phyloP scores from a whole-genome alignment of 192 early-diverging fungal genomes.

The Coemansia erecta region DNA sequence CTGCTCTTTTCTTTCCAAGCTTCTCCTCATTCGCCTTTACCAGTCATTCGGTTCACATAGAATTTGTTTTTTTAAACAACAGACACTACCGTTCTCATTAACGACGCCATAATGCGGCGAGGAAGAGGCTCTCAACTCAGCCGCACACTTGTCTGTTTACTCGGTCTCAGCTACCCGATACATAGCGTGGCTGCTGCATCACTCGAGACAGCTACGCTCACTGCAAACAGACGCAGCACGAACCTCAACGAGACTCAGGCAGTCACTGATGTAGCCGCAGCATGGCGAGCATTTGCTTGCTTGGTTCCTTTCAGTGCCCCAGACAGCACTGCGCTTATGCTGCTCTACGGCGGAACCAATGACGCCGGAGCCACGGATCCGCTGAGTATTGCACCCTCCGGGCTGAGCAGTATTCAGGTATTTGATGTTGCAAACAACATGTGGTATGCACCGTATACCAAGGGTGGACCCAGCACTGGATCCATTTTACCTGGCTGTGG shows the following conservation, averaged over 20 bases:
- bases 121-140: too few species aligned
- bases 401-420: constrained; percentile 22
- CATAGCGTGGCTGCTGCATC: not conserved
- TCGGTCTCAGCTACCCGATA: not conserved
- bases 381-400: constrained; percentile 18
- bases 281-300: constrained; percentile 48
- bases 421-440: constrained; percentile 36
- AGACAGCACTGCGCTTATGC: constrained; percentile 21
- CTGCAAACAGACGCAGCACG: constrained; percentile 12
- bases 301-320: constrained; percentile 37
- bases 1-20: too few species aligned
- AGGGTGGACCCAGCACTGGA: constrained; percentile 20
- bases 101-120: too few species aligned
- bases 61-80: too few species aligned
- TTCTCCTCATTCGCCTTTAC: too few species aligned
- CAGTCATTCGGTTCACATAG: too few species aligned
- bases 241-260: constrained; percentile 26
- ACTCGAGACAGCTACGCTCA: not conserved
- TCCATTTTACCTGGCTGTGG: constrained; percentile 48
- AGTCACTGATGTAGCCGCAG: constrained; percentile 23
- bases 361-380: constrained; percentile 21
- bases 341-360: constrained; percentile 50
- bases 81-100: too few species aligned
- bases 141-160: too few species aligned
- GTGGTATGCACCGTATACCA: constrained; percentile 44